These are phyloP conservation scores for Trametes punicea DNA, from an alignment of 768 basidiomycete genomes.

Conservation along the genomic window DNA sequence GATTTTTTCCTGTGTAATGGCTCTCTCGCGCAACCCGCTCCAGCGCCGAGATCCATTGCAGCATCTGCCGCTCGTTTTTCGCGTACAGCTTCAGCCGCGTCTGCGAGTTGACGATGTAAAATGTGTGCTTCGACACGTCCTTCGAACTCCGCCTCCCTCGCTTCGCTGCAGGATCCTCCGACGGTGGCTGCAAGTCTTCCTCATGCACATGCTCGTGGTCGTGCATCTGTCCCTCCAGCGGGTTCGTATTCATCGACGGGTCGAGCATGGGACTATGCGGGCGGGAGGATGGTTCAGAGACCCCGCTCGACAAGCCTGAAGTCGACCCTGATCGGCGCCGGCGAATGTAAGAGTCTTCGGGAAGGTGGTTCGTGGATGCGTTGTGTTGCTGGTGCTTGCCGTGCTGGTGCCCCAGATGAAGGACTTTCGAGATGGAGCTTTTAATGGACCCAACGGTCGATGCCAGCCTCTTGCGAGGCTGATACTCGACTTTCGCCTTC, in stretches of 20 bases:
- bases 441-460: conserved; percentile 50
- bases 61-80: conserved; percentile 93
- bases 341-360: neutral
- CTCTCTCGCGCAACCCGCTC: conserved; percentile 74
- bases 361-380: conserved; percentile 4
- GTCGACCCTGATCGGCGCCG: conserved; percentile 11
- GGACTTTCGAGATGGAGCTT: conserved; percentile 42
- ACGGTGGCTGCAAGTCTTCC: conserved; percentile 29
- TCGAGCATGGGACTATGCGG: conserved; percentile 64
- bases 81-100: conserved; percentile 83
- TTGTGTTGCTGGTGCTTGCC: neutral
- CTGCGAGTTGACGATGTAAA: conserved; percentile 91
- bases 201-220: conserved; percentile 16
- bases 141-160: conserved; percentile 46
- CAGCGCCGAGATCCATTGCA: conserved; percentile 92
- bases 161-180: conserved; percentile 33
- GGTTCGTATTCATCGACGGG: conserved; percentile 73
- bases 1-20: conserved; percentile 74
- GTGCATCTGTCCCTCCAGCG: conserved; percentile 36
- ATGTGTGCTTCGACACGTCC: conserved; percentile 89
- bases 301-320: conserved; percentile 34
- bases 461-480: conserved; percentile 25
- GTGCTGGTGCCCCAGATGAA: conserved; percentile 32
- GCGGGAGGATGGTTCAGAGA: conserved; percentile 28
- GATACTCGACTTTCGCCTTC: conserved; percentile 1